Base-by-base conservation (phyloP, 495 filamentous ascomycete genomes). In the Ramalina peruviana region DNA sequence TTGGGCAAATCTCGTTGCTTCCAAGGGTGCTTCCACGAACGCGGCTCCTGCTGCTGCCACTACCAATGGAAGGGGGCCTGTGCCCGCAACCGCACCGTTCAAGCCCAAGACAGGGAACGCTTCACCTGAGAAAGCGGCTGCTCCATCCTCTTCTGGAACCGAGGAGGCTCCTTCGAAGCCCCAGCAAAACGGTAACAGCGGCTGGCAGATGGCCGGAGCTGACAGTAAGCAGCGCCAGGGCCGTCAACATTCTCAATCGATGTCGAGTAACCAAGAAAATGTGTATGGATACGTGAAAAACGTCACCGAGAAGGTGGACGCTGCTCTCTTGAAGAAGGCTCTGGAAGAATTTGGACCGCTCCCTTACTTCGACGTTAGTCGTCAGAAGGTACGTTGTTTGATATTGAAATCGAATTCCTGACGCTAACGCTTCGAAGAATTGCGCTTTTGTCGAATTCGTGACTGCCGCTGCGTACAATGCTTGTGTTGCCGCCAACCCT, bases 381-480 rank as follows among this genome's bases (percentile, higher is more conserved):
- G 87, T 46, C 65, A 67, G 47, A 97, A 93, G 87, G 90, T 95
- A 76, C 58, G 78, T 57, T 26, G 19, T 25, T 42, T 43, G 17
- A 19, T 20, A 21, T 16, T 13, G n/a, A 10, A 0, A 25, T 26
- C 10, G 12, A 36, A 23, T 15, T 7, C 6, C 1, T 15, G 26
- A 49, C 15, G 19, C 39, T 48, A 36, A 49, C 45, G 6, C 36
- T 6, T 40, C 16, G 10, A 58, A 96, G 93, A 96, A 88, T 71
- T 95, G 88, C 60, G 93, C 92, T 25, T 95, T 95, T 62, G 85
- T 95, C 53, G 93, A 98, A 61, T 98, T 93, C 62, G 80, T 78
- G 57, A 84, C 83, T 37, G 59, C 76, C 42, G 73, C 86, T 42
- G 86, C 77, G 19, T 96, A 90, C 62, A 71, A 80, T 56, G 82